These are phyloP conservation scores for Halenospora varia DNA, from an alignment of 495 filamentous ascomycete genomes.

Conservation along the genomic window DNA sequence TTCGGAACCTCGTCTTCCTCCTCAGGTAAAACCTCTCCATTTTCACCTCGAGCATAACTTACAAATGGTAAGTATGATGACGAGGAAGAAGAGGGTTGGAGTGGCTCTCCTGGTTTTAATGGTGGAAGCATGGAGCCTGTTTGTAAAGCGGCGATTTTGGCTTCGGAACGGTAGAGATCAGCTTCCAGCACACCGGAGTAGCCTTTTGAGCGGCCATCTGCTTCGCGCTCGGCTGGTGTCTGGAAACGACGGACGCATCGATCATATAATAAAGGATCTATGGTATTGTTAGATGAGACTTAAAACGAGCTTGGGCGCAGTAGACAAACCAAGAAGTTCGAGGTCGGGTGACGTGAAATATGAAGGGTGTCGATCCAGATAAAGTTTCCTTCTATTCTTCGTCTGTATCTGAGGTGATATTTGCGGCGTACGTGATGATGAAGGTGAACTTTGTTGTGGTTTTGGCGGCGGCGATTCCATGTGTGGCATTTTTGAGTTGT, in stretches of 20 bases:
- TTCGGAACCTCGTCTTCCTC: constrained; percentile 56
- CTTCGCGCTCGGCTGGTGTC: constrained; percentile 64
- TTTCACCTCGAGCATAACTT: constrained; percentile 9
- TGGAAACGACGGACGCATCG: constrained; percentile 72
- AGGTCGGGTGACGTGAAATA: constrained; percentile 26
- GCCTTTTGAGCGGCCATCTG: constrained; percentile 63
- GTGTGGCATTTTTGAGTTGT: constrained; percentile 9
- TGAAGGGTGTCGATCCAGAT: constrained; percentile 25
- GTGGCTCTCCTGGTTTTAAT: not conserved
- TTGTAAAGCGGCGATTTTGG: constrained; percentile 65
- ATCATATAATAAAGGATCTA: constrained; percentile 76
- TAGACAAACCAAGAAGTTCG: constrained; percentile 21
- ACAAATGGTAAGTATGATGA: constrained; percentile 27
- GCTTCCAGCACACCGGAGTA: constrained; percentile 68
- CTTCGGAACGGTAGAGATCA: constrained; percentile 65
- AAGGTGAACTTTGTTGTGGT: not conserved
- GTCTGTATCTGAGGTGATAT: constrained; percentile 16
- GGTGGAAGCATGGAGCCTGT: not conserved
- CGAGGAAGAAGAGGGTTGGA: constrained; percentile 22
- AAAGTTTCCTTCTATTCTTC: constrained; percentile 26
- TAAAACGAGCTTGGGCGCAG: constrained; percentile 8
- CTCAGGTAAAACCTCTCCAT: constrained; percentile 33
- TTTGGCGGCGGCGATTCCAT: not conserved
- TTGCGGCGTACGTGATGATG: not conserved
- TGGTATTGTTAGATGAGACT: constrained; percentile 14